Conservation (phyloP, 148 eudicot genomes). For the Dysphania ambrosioides region DNA sequence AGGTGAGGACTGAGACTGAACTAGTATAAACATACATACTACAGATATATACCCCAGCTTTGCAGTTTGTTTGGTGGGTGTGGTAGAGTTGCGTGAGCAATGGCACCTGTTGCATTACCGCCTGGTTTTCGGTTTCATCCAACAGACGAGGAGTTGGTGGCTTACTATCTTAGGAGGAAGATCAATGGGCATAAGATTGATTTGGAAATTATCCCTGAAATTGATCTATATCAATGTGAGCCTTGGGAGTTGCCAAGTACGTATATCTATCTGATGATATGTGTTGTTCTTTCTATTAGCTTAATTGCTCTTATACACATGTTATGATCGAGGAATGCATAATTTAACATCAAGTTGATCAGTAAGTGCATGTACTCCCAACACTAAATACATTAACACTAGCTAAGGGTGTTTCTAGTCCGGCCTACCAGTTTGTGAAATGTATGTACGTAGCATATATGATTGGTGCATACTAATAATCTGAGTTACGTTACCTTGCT, state of each 20-base stretch:
- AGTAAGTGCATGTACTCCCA: no score
- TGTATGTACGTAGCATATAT: no score
- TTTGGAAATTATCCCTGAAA: constrained; percentile 48
- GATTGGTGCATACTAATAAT: no score
- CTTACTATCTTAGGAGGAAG: constrained; percentile 50
- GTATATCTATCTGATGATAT: constrained; percentile 12
- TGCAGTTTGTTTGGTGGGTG: background rate
- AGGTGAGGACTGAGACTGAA: constrained; percentile 11
- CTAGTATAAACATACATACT: background rate
- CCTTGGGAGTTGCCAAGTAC: constrained; percentile 48
- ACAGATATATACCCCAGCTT: background rate
- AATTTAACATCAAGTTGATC: no score
- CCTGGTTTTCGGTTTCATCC: constrained; percentile 52
- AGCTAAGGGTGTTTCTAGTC: no score
- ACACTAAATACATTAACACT: no score
- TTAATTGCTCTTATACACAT: no score
- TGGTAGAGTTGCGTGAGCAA: constrained; percentile 11
- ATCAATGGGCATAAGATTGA: constrained; percentile 49
- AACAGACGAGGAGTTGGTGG: constrained; percentile 47
- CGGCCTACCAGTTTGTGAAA: no score
- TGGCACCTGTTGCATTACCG: constrained; percentile 46
- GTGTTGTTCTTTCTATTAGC: background rate
- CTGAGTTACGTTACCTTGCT: no score
- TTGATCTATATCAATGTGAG: constrained; percentile 51
- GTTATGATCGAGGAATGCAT: no score